Base-by-base conservation (phyloP, 805 yeast species). In the Kodamaea sagamina region DNA sequence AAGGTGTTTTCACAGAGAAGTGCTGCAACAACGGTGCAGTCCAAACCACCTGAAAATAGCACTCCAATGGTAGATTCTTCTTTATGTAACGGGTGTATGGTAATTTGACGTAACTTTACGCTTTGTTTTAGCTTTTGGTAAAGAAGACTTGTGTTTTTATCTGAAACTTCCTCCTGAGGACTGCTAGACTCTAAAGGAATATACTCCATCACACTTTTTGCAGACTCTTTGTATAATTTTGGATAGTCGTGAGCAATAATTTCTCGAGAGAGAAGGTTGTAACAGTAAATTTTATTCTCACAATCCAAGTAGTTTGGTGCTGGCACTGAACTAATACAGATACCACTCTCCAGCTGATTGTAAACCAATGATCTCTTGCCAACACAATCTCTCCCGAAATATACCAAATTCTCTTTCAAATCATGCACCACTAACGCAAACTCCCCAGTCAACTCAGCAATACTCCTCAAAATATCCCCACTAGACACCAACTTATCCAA, bases 21-120 rank as follows among this genome's bases (percentile, higher is more conserved):
- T 0, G 81, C 78, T 0, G 95, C 89, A 17, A 93, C 55, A 0
- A 92, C 63, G 0, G 97, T 84, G 61, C 99, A 93, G 57, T 93
- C 99, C 3, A 93, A 68, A 0, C 99, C 99, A 1, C 99, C 99
- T 34, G 97, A 88, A 57, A 90, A 93, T 24, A 93, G 63, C 0
- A 93, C 68, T 0, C 86, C 85, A 32, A 82, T 62, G 10, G 48
- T 40, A 5, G 65, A 59, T 32, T 61, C 61, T 0, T 59, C 49
- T 8, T 60, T 47, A 44, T 73, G 76, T 2, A 77, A 43, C 2
- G 93, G 90, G 45, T 74, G 75, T 4, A 86, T 83, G 0, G 86
- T 74, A 7, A 62, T 57, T n/a, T 82, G 75, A 45, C 93, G 67
- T n/a, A 68, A 56, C 1, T 50, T 37, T 2, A 82, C 78, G 1